phyloP scores from a whole-genome alignment of 257 asterid genomes.

The Linaria vulgaris region DNA sequence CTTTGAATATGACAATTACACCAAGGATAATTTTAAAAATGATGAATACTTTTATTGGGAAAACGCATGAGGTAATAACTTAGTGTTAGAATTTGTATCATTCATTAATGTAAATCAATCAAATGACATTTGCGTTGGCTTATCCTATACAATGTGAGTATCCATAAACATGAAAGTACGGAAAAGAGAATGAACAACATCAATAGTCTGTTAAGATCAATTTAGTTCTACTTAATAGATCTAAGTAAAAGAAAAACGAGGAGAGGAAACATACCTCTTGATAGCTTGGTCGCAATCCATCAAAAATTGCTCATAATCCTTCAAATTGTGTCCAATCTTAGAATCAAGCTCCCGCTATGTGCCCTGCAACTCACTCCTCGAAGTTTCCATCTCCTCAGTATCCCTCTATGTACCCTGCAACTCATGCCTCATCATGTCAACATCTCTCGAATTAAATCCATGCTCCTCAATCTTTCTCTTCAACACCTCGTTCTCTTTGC shows the following conservation, averaged over 20 bases:
- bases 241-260: background rate
- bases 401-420: slow-evolving; percentile 78
- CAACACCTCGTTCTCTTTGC: slow-evolving; percentile 80
- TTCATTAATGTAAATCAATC: no score
- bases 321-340: slow-evolving; percentile 56
- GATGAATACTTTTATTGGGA: no score
- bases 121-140: no score
- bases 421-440: slow-evolving; percentile 90
- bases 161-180: background rate
- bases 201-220: background rate
- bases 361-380: slow-evolving; percentile 84
- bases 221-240: background rate
- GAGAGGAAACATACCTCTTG: slow-evolving; percentile 49
- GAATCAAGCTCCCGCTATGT: slow-evolving; percentile 80
- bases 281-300: slow-evolving; percentile 80
- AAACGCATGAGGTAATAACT: no score
- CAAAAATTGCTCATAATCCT: slow-evolving; percentile 69
- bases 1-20: no score
- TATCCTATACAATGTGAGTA: background rate
- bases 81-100: no score
- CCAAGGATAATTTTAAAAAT: no score
- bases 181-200: no score
- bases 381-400: slow-evolving; percentile 62
- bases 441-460: slow-evolving; percentile 81
- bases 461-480: slow-evolving; percentile 85